Evolutionary conservation across 495 filamentous ascomycete species (phyloP).

Genomic region (Lophiostoma macrostomum): DNA sequence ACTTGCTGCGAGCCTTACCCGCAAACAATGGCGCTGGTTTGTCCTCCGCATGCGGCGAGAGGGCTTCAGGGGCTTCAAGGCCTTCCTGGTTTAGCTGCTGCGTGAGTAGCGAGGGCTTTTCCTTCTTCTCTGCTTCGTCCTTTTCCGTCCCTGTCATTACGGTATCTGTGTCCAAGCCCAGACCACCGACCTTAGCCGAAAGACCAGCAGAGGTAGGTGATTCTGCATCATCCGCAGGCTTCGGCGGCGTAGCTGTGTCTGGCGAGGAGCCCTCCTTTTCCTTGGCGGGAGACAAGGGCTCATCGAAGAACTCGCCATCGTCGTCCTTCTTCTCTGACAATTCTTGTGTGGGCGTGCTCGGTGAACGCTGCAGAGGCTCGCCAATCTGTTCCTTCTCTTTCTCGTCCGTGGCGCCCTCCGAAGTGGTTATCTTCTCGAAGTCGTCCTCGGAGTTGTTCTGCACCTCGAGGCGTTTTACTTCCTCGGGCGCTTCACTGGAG

Average conservation of each 20-base stretch:
- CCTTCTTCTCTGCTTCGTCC: slow-evolving; percentile 15
- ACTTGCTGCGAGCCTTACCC: slow-evolving; percentile 18
- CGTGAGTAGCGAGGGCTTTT: slow-evolving; percentile 27
- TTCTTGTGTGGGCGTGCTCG: slow-evolving; percentile 15
- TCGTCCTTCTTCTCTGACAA: slow-evolving; percentile 6
- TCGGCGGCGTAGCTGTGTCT: slow-evolving; percentile 35
- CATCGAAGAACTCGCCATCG: slow-evolving; percentile 67
- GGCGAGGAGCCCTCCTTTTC: slow-evolving; percentile 22
- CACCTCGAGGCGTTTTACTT: slow-evolving; percentile 56
- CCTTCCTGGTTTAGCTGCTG: slow-evolving; percentile 29
- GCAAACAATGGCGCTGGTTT: slow-evolving; percentile 67
- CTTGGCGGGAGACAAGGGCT: slow-evolving; percentile 60
- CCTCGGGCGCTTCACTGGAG: slow-evolving; percentile 46
- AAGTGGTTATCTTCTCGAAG: slow-evolving; percentile 84
- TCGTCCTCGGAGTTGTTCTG: slow-evolving; percentile 81
- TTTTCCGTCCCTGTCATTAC: slow-evolving; percentile 33
- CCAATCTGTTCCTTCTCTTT: slow-evolving; percentile 40
- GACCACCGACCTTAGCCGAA: slow-evolving; percentile 49
- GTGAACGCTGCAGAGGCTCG: slow-evolving; percentile 24
- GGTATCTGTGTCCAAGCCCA: slow-evolving; percentile 51
- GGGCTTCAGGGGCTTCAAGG: slow-evolving; percentile 27
- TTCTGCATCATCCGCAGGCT: slow-evolving; percentile 37
- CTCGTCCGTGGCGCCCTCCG: slow-evolving; percentile 64
- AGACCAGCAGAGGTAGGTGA: slow-evolving; percentile 53
- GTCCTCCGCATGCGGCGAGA: slow-evolving; percentile 61